These are phyloP conservation scores for Trichoderma brevicompactum DNA, from an alignment of 2,329 filamentous ascomycete genomes.

Conservation along the genomic window DNA sequence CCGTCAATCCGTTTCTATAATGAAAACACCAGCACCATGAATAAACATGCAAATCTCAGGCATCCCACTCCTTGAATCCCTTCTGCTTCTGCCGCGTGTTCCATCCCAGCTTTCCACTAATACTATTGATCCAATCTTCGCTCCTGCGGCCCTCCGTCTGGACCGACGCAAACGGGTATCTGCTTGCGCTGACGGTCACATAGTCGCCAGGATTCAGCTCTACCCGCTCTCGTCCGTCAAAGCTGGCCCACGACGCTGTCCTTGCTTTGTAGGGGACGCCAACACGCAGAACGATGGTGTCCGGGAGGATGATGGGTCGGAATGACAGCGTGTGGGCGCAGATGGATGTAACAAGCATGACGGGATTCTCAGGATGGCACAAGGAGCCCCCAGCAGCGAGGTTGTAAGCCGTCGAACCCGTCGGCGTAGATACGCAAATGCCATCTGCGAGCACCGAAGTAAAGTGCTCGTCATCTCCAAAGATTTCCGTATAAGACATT, in stretches of 20 bases:
- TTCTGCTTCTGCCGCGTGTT: conserved; percentile 81
- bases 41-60: conserved; percentile 30
- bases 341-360: conserved; percentile 92
- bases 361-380: conserved; percentile 94
- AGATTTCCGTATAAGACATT: conserved; percentile 90
- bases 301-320: conserved; percentile 92
- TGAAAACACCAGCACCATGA: not conserved
- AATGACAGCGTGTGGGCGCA: conserved; percentile 95
- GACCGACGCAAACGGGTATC: conserved; percentile 80
- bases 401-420: conserved; percentile 94
- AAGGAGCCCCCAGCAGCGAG: conserved; percentile 93
- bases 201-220: conserved; percentile 80
- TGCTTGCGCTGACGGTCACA: conserved; percentile 78
- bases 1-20: too few species aligned
- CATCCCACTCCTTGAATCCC: conserved; percentile 55
- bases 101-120: conserved; percentile 78
- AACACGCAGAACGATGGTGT: conserved; percentile 90
- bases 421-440: conserved; percentile 91
- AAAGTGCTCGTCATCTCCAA: conserved; percentile 93
- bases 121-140: conserved; percentile 83
- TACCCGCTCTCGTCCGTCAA: conserved; percentile 89
- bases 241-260: conserved; percentile 93
- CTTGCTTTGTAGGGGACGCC: conserved; percentile 94
- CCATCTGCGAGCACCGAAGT: conserved; percentile 93
- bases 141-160: conserved; percentile 69